These are phyloP conservation scores for Rhizophora mangle DNA, from an alignment of 345 rosid genomes.

Conservation along the genomic window DNA sequence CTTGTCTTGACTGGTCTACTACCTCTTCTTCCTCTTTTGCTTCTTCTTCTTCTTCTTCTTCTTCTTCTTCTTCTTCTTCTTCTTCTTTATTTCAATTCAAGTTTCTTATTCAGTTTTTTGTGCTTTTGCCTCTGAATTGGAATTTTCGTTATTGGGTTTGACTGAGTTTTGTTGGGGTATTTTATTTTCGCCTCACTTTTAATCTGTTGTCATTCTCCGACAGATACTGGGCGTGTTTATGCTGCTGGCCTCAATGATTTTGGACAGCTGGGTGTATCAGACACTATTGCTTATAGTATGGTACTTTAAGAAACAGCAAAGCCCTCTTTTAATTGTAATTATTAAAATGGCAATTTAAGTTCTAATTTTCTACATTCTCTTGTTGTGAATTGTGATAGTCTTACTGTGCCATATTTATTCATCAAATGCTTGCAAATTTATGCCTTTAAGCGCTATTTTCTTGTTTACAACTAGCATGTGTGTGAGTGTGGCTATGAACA, in stretches of 20 bases:
- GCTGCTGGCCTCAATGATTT: slow-evolving; percentile 89
- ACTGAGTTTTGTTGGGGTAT: too few relatives aligned
- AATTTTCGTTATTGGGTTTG: slow-evolving; percentile 9
- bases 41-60: neutral
- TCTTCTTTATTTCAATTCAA: neutral
- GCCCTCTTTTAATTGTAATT: too few relatives aligned
- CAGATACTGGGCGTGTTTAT: slow-evolving; percentile 79
- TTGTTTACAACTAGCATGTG: too few relatives aligned
- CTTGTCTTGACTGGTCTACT: slow-evolving; percentile 76
- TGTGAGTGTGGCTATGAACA: too few relatives aligned
- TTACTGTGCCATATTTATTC: too few relatives aligned
- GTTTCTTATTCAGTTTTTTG: neutral
- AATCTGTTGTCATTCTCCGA: neutral
- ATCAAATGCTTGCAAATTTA: too few relatives aligned
- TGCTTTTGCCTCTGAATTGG: neutral
- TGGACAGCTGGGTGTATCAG: slow-evolving; percentile 75
- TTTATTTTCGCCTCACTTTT: too few relatives aligned
- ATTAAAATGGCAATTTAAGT: neutral
- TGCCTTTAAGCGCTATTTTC: too few relatives aligned
- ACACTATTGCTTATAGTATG: slow-evolving; percentile 40
- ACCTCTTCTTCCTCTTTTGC: neutral
- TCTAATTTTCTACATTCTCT: too few relatives aligned
- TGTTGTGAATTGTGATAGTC: too few relatives aligned
- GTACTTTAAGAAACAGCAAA: slow-evolving; percentile 26
- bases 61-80: neutral